A percentile compares a stretch with the other conserved stretches of the same genome.
Evolutionary conservation across 495 filamentous ascomycete species (phyloP).

Genomic region (Pseudomonodictys pantanalensis): DNA sequence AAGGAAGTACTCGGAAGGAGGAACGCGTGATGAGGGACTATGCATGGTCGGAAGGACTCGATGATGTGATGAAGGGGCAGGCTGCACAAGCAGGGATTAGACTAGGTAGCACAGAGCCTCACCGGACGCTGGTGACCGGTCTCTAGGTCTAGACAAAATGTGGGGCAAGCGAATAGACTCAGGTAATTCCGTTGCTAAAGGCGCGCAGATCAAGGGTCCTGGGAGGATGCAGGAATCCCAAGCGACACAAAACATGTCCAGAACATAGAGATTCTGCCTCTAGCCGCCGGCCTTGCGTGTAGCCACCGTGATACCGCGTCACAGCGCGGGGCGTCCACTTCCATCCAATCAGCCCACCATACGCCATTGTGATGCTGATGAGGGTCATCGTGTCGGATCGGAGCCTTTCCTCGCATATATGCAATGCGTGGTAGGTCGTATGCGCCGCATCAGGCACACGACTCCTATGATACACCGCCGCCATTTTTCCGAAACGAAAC

Average conservation of each 20-base stretch:
- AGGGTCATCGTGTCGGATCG: neutral
- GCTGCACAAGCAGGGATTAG: neutral
- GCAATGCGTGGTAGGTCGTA: neutral
- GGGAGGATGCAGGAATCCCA: neutral
- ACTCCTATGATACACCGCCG: conserved; percentile 34
- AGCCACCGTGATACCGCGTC: conserved; percentile 7
- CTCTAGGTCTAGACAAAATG: conserved; percentile 12
- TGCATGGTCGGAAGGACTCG: no score
- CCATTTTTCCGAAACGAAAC: conserved; percentile 90
- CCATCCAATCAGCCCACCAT: neutral
- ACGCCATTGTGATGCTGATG: neutral
- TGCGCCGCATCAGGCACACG: neutral
- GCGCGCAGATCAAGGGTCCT: neutral
- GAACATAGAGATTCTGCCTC: conserved; percentile 3
- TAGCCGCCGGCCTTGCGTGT: neutral
- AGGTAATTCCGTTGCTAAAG: neutral
- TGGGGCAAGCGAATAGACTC: conserved; percentile 12
- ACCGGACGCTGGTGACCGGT: neutral
- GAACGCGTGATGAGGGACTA: no score
- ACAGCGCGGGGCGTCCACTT: neutral
- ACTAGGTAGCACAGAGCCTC: neutral
- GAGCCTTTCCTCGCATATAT: neutral
- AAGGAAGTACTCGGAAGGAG: conserved; percentile 17
- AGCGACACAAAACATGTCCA: conserved; percentile 2
- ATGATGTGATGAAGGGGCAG: neutral